Evolutionary conservation across 441 rosid genomes (phyloP), one percentile per base, ranked within the genome.

Genomic region (Arabidopsis hybrid): DNA sequence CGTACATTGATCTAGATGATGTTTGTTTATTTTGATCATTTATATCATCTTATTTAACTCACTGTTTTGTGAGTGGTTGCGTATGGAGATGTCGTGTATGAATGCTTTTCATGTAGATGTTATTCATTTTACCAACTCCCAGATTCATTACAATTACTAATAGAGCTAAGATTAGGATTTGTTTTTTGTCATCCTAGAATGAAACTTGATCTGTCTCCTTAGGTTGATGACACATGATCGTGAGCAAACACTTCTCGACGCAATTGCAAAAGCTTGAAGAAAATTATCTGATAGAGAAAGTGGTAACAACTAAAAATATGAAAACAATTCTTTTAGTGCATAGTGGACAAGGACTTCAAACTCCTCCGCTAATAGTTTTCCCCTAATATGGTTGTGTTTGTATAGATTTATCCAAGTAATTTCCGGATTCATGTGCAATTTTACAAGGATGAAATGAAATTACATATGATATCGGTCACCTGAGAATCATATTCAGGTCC

Each of bases 251-350:
- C 86, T 91, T 42, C 73, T 89, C 2, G 87, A 86, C 57, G 97
- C 93, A 55, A 92, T 95, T 72, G 86, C 97, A 4, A 4, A 88
- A 86, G 85, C 93, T 89, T 36, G 97, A 91, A 81, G 97, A n/a
- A n/a, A 86, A 75, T 92, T 93, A 59, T 92, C 96, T 75, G 99
- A 92, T 61, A 91, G 92, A 68, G 96, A 92, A 87, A 91, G 62
- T 31, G 17, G 40, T 14, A 55, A 36, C 10, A 26, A n/a, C 16
- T 45, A 45, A 45, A n/a, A 6, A 14, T 1, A 1, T 46, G 29
- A 49, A 49, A 49, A 17, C 53, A 49, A 17, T 3, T 8, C 26
- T 49, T 49, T 1, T 17, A 1, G 29, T 17, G 10, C 29, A 17
- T 14, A 47, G 29, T 49, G 12, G 3, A 49, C 29, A 17, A 5